Evolutionary conservation across 2,329 filamentous ascomycete species (phyloP).

Genomic region (Aspergillus luchuensis): DNA sequence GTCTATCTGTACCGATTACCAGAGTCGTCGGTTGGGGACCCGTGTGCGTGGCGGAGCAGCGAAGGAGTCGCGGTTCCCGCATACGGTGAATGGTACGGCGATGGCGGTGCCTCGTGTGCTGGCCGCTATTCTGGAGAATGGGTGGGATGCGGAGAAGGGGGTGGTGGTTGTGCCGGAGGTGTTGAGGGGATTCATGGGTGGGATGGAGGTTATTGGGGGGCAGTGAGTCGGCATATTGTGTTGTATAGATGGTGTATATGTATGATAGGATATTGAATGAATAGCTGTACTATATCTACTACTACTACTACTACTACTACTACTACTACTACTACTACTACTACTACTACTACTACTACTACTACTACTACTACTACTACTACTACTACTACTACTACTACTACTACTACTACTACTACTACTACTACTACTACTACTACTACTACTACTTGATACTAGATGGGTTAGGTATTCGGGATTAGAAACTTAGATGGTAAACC

Average conservation of each 20-base stretch:
- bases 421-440: neutral
- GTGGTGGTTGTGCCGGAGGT: slow-evolving; percentile 76
- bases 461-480: no score
- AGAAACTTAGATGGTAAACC: neutral
- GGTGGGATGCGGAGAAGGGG: slow-evolving; percentile 72
- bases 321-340: neutral
- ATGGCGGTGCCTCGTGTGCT: slow-evolving; percentile 87
- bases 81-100: slow-evolving; percentile 92
- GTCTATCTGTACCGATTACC: slow-evolving; percentile 93
- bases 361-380: neutral
- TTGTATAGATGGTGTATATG: slow-evolving; percentile 1
- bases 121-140: slow-evolving; percentile 85
- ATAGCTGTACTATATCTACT: neutral
- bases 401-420: neutral
- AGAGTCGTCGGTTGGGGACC: slow-evolving; percentile 79
- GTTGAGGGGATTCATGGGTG: slow-evolving; percentile 82
- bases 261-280: neutral
- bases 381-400: neutral
- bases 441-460: neutral
- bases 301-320: neutral
- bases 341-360: neutral
- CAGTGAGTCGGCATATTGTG: neutral
- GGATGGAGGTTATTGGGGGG: slow-evolving; percentile 63
- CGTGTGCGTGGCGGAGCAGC: slow-evolving; percentile 58
- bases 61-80: slow-evolving; percentile 68